Conservation (phyloP, 2,329 filamentous ascomycete genomes). For the Aureobasidium zeae region DNA sequence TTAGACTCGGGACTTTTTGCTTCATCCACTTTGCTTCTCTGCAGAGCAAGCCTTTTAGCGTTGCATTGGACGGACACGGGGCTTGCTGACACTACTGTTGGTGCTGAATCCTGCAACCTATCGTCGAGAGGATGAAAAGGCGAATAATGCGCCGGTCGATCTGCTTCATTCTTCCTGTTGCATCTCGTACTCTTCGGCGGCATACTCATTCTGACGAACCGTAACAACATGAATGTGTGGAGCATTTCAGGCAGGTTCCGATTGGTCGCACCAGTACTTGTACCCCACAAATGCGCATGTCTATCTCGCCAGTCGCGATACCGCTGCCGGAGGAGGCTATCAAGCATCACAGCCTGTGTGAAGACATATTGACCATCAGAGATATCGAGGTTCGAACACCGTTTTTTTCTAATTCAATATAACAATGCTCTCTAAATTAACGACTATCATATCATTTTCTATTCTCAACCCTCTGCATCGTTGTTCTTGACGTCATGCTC, state of each 20-base stretch:
- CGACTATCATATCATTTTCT: no score
- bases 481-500: constrained; percentile 12
- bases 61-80: no score
- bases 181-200: not conserved
- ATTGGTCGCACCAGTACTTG: not conserved
- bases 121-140: constrained; percentile 7
- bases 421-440: no score
- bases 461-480: not conserved
- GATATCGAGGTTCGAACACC: no score
- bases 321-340: no score
- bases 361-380: no score
- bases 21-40: constrained; percentile 7
- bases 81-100: no score
- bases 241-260: constrained; percentile 12
- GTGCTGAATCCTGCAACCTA: no score
- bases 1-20: constrained; percentile 1
- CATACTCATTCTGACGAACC: not conserved
- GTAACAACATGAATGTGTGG: no score
- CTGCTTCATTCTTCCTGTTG: not conserved
- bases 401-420: no score
- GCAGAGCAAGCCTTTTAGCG: no score
- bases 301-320: not conserved
- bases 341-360: no score
- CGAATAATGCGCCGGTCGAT: constrained; percentile 1
- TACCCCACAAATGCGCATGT: constrained; percentile 3